Conservation (phyloP, 2,329 filamentous ascomycete genomes). For the Ophiostoma fasciatum region DNA sequence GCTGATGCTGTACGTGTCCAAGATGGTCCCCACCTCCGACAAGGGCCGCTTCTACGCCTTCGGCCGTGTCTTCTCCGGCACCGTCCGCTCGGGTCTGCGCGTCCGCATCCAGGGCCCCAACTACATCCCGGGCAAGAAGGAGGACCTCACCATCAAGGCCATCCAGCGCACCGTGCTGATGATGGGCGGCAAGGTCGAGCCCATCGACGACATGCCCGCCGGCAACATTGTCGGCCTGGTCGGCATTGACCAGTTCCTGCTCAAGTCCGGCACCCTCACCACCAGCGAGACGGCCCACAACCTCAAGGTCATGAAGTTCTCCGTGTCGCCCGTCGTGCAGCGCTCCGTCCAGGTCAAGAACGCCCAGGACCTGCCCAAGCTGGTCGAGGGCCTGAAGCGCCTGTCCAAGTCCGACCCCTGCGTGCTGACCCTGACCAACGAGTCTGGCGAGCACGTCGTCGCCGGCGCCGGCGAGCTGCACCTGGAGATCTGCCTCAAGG, state of each 20-base stretch:
- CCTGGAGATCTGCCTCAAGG: slow-evolving; percentile 99
- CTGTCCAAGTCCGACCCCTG: slow-evolving; percentile 99
- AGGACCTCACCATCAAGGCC: slow-evolving; percentile 97
- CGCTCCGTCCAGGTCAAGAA: slow-evolving; percentile 99
- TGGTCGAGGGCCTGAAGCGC: slow-evolving; percentile 99
- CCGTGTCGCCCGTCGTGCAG: slow-evolving; percentile 95
- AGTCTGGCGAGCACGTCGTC: slow-evolving; percentile 97
- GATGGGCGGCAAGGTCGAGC: slow-evolving; percentile 99
- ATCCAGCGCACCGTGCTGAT: slow-evolving; percentile 99
- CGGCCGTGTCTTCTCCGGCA: slow-evolving; percentile 99
- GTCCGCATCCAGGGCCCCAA: slow-evolving; percentile 99
- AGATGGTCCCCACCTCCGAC: slow-evolving; percentile 99
- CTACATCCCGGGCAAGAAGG: slow-evolving; percentile 97
- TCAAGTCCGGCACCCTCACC: slow-evolving; percentile 99
- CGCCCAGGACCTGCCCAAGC: slow-evolving; percentile 97
- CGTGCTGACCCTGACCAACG: slow-evolving; percentile 76
- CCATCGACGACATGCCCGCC: slow-evolving; percentile 93
- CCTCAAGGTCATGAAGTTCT: slow-evolving; percentile 99
- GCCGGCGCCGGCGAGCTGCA: slow-evolving; percentile 98
- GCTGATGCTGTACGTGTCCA: slow-evolving; percentile 99
- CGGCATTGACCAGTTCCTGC: slow-evolving; percentile 99
- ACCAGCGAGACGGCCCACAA: slow-evolving; percentile 97
- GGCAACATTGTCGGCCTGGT: slow-evolving; percentile 99
- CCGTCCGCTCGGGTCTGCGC: slow-evolving; percentile 93
- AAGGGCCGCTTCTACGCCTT: slow-evolving; percentile 99